These are phyloP conservation scores for Zygnema cylindricum DNA, from an alignment of 139 green algal species.

Conservation along the genomic window DNA sequence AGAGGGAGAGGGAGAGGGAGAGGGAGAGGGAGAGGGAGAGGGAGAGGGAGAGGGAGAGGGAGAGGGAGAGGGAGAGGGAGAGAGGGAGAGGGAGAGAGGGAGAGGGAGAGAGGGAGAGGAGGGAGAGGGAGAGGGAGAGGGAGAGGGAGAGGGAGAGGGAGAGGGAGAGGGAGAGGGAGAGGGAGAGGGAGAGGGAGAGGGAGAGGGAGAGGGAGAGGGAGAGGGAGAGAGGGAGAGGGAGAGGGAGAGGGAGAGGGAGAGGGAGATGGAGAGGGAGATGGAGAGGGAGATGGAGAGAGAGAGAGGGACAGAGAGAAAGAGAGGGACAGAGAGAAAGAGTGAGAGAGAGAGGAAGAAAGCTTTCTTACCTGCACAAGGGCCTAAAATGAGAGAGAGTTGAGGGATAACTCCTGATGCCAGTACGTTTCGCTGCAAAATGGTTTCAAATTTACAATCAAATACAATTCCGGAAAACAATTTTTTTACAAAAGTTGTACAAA, in stretches of 20 bases:
- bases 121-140: constrained; percentile 9
- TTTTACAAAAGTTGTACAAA: too few species aligned
- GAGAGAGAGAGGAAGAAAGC: neutral
- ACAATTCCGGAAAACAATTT: too few species aligned
- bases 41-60: too few species aligned
- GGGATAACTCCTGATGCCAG: constrained; percentile 78
- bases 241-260: neutral
- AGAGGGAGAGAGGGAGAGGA: neutral
- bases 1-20: too few species aligned
- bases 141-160: neutral
- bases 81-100: too few species aligned
- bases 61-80: too few species aligned
- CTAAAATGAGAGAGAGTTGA: constrained; percentile 76
- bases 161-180: neutral
- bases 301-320: too few species aligned
- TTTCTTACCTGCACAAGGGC: constrained; percentile 68
- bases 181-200: neutral
- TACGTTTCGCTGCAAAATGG: constrained; percentile 72
- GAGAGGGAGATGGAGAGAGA: too few species aligned
- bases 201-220: neutral
- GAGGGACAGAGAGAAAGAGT: too few species aligned
- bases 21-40: too few species aligned
- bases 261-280: too few species aligned
- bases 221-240: neutral
- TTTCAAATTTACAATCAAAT: too few species aligned